Evolutionary conservation across 108 stramenopile genomes (phyloP).

Genomic region (Cyclotella atomus): DNA sequence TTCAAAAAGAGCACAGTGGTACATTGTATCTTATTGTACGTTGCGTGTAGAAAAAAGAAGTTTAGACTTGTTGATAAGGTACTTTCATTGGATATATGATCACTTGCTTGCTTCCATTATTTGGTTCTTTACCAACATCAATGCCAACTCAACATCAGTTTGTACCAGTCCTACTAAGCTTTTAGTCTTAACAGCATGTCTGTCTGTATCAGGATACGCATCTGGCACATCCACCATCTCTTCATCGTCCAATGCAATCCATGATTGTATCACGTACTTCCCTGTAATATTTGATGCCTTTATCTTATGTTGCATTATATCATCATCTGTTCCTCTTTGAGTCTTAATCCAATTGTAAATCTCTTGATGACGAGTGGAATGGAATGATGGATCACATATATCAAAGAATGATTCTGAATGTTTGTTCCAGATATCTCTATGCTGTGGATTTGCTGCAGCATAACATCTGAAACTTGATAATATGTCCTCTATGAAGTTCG

Average conservation of each 20-base stretch:
- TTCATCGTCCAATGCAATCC: conserved; percentile 82
- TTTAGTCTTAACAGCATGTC: conserved; percentile 58
- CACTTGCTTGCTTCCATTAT: conserved; percentile 6
- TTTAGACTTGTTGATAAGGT: neutral
- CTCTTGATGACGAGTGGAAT: conserved; percentile 72
- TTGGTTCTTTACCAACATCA: conserved; percentile 53
- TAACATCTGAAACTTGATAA: conserved; percentile 51
- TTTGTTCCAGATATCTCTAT: conserved; percentile 18
- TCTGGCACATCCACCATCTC: conserved; percentile 59
- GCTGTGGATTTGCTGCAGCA: conserved; percentile 7
- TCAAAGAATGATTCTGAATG: conserved; percentile 54
- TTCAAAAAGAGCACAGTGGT: too few species aligned
- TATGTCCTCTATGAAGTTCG: conserved; percentile 60
- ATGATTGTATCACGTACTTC: conserved; percentile 35
- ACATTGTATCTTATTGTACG: too few species aligned
- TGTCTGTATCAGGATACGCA: conserved; percentile 37
- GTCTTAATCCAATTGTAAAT: conserved; percentile 56
- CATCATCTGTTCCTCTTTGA: neutral
- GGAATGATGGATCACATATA: conserved; percentile 59
- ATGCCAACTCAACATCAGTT: conserved; percentile 46
- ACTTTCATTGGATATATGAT: neutral
- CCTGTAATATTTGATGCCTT: neutral
- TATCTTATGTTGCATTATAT: neutral
- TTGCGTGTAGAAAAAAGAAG: neutral
- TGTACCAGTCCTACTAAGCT: conserved; percentile 61